Evolutionary conservation across 2,329 filamentous ascomycete species (phyloP), one percentile per base, ranked within the genome.

Genomic region (Fusarium sarcochroum): DNA sequence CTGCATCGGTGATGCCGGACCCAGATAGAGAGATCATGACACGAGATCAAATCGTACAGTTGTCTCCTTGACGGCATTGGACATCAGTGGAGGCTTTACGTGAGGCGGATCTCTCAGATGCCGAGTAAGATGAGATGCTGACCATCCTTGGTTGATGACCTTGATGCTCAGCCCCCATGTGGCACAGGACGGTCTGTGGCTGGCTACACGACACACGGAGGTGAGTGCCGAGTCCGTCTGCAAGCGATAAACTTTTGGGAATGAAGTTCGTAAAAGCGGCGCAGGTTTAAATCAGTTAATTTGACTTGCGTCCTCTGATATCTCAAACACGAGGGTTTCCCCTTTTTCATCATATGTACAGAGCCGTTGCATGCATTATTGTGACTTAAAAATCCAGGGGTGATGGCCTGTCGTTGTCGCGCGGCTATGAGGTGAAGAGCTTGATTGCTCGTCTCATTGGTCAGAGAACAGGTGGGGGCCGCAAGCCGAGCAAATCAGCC

Each of bases 401-500:
- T 53, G 44, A 35, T 44, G 49, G 18, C 58, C 40, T 55, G 62
- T 71, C 48, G 53, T 74, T 73, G 72, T 74, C 72, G 72, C 72
- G 72, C 72, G 72, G 72, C 72, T 74, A 74, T 50, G 48, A 49
- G 40, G 34, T 65, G 38, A 18, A 54, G 18, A 53, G 45, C 49
- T 53, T 49, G 58, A 53, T 68, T 40, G 44, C 25, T 8, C 4
- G 13, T 37, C n/a, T 45, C 30, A 73, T 73, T 73, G 70, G 71
- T 14, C 18, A 23, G 15, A n/a, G 11, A 37, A 49, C 60, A 35
- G 49, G 58, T 71, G 69, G 64, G 68, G 66, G 55, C 66, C 55
- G 21, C 47, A 37, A 44, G 54, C 38, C 52, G 54, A 73, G 71
- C 72, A 73, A 74, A 74, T 74, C 72, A 74, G 68, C 69, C 70